Conservation (phyloP, 371 early-diverging fungal species). For the Apophysomyces variabilis region DNA sequence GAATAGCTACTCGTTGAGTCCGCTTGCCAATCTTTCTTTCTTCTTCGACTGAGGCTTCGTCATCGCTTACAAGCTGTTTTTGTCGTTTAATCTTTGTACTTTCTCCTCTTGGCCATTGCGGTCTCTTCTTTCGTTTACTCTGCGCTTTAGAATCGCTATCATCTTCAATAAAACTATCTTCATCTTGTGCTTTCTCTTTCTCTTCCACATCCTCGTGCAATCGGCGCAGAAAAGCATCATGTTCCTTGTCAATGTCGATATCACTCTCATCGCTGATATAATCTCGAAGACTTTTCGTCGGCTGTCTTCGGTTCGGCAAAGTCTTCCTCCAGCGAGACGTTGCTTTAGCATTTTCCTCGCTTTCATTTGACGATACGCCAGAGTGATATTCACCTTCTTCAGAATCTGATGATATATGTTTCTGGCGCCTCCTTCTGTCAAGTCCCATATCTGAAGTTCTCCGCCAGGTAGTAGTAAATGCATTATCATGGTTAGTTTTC, state of each 20-base stretch:
- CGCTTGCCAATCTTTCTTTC: constrained; percentile 27
- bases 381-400: constrained; percentile 43
- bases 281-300: constrained; percentile 48
- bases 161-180: constrained; percentile 16
- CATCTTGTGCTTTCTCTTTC: constrained; percentile 15
- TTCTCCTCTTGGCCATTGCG: not conserved
- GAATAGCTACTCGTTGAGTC: not conserved
- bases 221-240: constrained; percentile 53
- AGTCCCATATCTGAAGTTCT: not conserved
- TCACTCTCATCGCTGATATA: constrained; percentile 54
- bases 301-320: constrained; percentile 17
- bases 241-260: constrained; percentile 31
- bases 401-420: constrained; percentile 2
- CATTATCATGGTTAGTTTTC: not conserved
- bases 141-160: constrained; percentile 23
- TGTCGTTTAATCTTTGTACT: constrained; percentile 1
- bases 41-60: constrained; percentile 31
- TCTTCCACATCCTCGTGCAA: constrained; percentile 47
- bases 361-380: constrained; percentile 22
- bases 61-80: not conserved
- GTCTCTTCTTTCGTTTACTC: constrained; percentile 16
- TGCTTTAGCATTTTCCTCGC: constrained; percentile 12
- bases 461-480: not conserved
- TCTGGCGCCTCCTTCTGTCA: not conserved
- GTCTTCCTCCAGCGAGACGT: constrained; percentile 11